phyloP scores from a whole-genome alignment of 2,329 filamentous ascomycete genomes.

The Diplodia corticola region DNA sequence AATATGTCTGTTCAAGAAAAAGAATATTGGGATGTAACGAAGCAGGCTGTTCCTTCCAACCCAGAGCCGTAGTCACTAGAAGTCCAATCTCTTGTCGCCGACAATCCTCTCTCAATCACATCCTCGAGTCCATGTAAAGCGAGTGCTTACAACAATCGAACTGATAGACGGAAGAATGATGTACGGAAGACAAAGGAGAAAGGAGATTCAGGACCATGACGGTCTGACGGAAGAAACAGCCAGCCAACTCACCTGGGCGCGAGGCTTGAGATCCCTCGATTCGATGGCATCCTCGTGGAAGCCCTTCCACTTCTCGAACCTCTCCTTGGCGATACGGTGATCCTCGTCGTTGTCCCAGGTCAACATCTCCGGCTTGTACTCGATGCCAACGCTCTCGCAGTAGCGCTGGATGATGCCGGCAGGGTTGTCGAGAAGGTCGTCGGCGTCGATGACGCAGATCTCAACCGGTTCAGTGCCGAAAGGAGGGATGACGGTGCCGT shows the following conservation, averaged over 20 bases:
- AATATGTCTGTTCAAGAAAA: constrained; percentile 9
- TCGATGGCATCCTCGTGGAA: constrained; percentile 95
- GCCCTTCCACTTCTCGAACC: constrained; percentile 95
- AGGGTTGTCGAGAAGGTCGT: constrained; percentile 88
- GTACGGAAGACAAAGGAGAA: constrained; percentile 2
- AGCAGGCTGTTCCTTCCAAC: not conserved
- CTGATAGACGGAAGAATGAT: constrained; percentile 9
- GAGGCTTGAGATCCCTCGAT: constrained; percentile 72
- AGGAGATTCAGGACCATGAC: not conserved
- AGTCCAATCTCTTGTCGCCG: not conserved
- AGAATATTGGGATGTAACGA: not conserved
- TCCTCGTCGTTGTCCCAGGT: constrained; percentile 77
- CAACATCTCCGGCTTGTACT: constrained; percentile 77
- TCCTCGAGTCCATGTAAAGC: constrained; percentile 6
- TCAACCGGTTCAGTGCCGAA: constrained; percentile 49
- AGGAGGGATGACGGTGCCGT: constrained; percentile 17
- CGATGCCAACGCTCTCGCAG: constrained; percentile 77
- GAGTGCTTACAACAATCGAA: not conserved
- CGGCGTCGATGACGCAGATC: constrained; percentile 88
- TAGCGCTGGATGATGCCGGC: constrained; percentile 73
- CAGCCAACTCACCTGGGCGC: constrained; percentile 56
- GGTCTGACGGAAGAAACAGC: constrained; percentile 12
- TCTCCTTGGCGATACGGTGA: constrained; percentile 65
- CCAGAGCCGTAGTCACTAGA: not conserved
- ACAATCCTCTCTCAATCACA: not conserved